Evolutionary conservation across 2,329 filamentous ascomycete species (phyloP), one percentile per base, ranked within the genome.

Genomic region (Domatiomyces catenatus): DNA sequence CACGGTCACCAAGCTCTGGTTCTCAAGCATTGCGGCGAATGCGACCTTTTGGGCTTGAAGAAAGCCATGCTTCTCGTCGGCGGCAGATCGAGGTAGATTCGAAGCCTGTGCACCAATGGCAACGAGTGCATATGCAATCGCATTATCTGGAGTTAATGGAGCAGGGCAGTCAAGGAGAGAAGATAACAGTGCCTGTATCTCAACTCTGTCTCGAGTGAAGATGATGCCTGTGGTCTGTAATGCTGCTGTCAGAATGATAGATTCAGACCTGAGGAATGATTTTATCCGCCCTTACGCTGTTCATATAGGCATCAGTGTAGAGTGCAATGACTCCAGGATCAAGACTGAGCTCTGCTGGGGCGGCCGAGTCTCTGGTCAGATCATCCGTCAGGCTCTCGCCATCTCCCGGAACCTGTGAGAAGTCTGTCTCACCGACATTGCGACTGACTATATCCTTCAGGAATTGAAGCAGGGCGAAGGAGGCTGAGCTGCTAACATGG

Each of bases 71-170:
- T 39, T 39, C 48, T 64, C 56, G 56, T 61, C 53, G 42, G 61
- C 52, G 48, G 60, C 52, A 36, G 57, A 56, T 8, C 63, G 20
- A 18, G 20, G 60, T 20, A 62, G 60, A 39, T 63, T 59, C 20
- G 59, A 63, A 51, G 68, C 73, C 56, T 77, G 75, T 0, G 71
- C 72, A 1, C 75, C 75, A 19, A 77, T 75, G 1, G 75, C 74
- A 44, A 76, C 61, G 44, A 74, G 32, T 4, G 32, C 32, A 39
- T 39, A 39, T 39, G 32, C 32, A 39, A 39, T 39, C 15, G 32
- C 32, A 39, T 39, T 39, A 15, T 39, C 32, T 15, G 32, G 10
- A 15, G 32, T 39, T 12, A 15, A 5, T 12, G 32, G 32, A 39
- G 10, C 7, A 39, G 32, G 32, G 32, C 32, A 39, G 32, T 39